Evolutionary conservation across 2,329 filamentous ascomycete species (phyloP), one percentile per base, ranked within the genome.

Genomic region (Cladophialophora psammophila): DNA sequence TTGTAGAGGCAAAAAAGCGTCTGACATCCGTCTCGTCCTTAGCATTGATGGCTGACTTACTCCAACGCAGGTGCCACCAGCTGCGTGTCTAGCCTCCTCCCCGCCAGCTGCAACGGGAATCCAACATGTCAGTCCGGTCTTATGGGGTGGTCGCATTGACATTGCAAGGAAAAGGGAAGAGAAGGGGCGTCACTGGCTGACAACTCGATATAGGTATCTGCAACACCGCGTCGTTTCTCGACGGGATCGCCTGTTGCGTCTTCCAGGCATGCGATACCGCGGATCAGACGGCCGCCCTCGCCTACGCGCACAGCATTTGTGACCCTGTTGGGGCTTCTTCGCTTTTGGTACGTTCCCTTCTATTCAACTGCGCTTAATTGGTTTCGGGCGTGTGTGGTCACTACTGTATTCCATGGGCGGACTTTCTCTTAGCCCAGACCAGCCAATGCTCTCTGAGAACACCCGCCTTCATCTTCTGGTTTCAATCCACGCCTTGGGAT

Each of bases 211-310:
- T 40, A 71, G 69, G 69, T 71, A 85, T 86, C 69, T 87, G 85
- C 73, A 73, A 72, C 6, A 76, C 77, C 67, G 68, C 74, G 10
- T 72, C 75, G 18, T 87, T 87, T 78, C 73, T 87, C 63, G 72
- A 67, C 55, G 73, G 74, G 61, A 83, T 87, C 66, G 75, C 81
- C 52, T 85, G 84, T 75, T 87, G 85, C 71, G 76, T 87, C 20
- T 74, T 77, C 18, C 71, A 72, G 1, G 74, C 75, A n/a, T 87
- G 85, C 74, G 70, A 72, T 36, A 31, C 71, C 0, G 72, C 72
- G 0, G 81, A 84, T n/a, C 81, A 85, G 65, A 61, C 80, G 42
- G 70, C 80, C 78, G 76, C 20, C 72, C 72, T 64, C 48, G 68
- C 68, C 35, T 72, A 60, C 52, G 57, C 58, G 31, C 55, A 76